Base-by-base conservation (phyloP, 2,329 filamentous ascomycete genomes). In the Microcyclospora pomicola region DNA sequence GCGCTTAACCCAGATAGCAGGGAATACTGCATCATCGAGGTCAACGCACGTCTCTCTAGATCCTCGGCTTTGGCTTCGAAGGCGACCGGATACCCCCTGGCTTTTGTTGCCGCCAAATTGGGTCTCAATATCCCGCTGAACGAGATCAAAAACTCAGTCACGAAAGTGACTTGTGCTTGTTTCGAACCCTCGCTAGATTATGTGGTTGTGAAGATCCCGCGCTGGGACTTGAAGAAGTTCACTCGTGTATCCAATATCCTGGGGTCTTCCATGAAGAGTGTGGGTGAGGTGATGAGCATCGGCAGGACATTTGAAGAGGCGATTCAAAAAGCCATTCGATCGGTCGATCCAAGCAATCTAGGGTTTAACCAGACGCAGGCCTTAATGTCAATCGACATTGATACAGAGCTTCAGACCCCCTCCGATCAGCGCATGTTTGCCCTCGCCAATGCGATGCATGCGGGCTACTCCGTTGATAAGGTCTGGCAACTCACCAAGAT, bases 151-250 rank as follows among this genome's bases (percentile, higher is more conserved):
- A 98, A 98, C 69, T 83, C 82, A 1, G 88, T 98, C 41, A 98
- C 91, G 39, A 88, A 91, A 65, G 80, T 82, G 38, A 98, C 91
- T 1, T 94, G 85, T 55, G 91, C 91, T 40, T 96, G 91, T 71
- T 98, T 98, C 60, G 91, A 98, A 67, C 91, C 91, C 15, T 96
- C 91, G 11, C 77, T 98, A 11, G 91, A 98, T 62, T 98, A 98
- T 59, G 84, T 92, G 37, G 91, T 96, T 13, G 88, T 96, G 51
- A 98, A 98, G 75, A 96, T 98, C 68, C 91, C 91, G 34, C 76
- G 91, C 51, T 98, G 91, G 91, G 91, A 98, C 65, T 65, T 98
- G 56, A 96, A 96, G 72, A 98, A 98, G 67, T 98, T 98, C 64
- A 93, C 84, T 19, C 79, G 91, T 49, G 91, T 96, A 15, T 96